Base-by-base conservation (phyloP, 2,329 filamentous ascomycete species). In the Colletotrichum spaethianum region DNA sequence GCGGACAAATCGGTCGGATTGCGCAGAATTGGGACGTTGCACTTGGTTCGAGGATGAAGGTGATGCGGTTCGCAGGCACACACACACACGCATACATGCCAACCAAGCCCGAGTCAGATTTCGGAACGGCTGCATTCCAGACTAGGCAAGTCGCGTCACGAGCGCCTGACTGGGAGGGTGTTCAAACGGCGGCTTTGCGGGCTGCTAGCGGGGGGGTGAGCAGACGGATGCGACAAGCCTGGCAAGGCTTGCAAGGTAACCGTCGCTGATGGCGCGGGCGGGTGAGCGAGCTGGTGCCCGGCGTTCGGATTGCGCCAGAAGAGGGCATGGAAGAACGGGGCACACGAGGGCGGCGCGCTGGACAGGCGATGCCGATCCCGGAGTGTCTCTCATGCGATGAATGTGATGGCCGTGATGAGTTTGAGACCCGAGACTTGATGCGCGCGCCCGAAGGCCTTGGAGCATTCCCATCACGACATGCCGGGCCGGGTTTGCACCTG, bases 201-300 rank as follows among this genome's bases (percentile, higher is more conserved):
- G 26, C 46, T 18, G 52, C 5, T 36, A 23, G 52, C n/a, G 18
- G 28, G 20, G 18, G 28, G 20, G 7, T 14, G 23, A 18, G 48
- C 44, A 23, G 5, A 50, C n/a, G n/a, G n/a, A n/a, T n/a, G 38
- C 44, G 5, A 23, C 40, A 14, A 8, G 20, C 5, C 20, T 8
- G 40, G 20, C 26, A n/a, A 44, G 40, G 38, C 38, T 31, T n/a
- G 36, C 40, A 60, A 12, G 38, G 26, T 6, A 14, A 33, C 23
- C n/a, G 11, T 44, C 5, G 5, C 16, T 50, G 44, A 42, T 20
- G 52, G 42, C 59, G 40, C 52, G 44, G n/a, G n/a, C n/a, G n/a
- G n/a, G 52, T 28, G 63, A 55, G 63, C 18, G 42, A 53, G 63
- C 38, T 42, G 46, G 31, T 53, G 44, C 67, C 28, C 38, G 55